Evolutionary conservation across 805 yeast species (phyloP), one percentile per base, ranked within the genome.

Genomic region (Candida verbasci): DNA sequence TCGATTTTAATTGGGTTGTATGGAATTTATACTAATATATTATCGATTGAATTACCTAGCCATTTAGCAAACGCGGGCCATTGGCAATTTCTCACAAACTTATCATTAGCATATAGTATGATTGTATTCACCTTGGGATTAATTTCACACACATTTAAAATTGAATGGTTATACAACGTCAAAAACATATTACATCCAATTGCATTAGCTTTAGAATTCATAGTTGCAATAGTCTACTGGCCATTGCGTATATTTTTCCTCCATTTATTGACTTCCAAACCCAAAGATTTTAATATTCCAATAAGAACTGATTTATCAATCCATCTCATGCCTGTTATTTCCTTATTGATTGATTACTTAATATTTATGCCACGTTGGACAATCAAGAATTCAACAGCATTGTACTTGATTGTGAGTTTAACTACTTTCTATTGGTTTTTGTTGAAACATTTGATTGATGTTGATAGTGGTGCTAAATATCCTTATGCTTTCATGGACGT

Each of bases 401-500:
- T 77, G 30, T 22, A 50, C 0, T 44, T 69, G 6, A 62, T 75
- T 16, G 40, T 58, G 2, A 23, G 44, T 0, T 50, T 78, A 14
- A 68, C 82, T 1, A 41, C 52, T 0, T 58, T 60, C 2, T 82
- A 82, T 53, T 81, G 83, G 75, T 49, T 57, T 29, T 68, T 70
- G 53, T 59, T 82, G 37, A 69, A 72, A 39, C 33, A 47, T 7
- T 53, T 79, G 40, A 62, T 82, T 17, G 74, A 70, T 38, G 58
- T 70, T 22, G 62, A 63, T 15, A 51, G 43, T 17, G 74, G 74
- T 6, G 80, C 71, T 2, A 61, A 56, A 12, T 82, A 75, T 46
- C 91, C 91, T 0, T 82, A 82, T 50, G 83, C 80, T 7, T 82
- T 82, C 50, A 60, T 82, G 48, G 74, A 81, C 50, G 81, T 74